Evolutionary conservation across 345 rosid genomes (phyloP), one percentile per base, ranked within the genome.

Genomic region (Camelina neglecta): DNA sequence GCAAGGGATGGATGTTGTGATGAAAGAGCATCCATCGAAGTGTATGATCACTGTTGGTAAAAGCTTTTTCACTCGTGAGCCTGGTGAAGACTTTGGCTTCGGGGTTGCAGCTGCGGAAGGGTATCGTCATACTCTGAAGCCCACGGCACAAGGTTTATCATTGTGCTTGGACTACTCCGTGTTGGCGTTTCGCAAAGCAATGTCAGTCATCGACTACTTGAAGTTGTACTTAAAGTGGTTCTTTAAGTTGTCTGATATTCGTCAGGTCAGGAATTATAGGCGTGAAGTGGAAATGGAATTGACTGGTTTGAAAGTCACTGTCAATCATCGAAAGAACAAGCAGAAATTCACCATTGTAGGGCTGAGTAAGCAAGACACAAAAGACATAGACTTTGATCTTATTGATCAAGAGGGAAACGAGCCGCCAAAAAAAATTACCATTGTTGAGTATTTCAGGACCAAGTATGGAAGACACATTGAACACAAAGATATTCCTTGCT

Each of bases 1-100:
- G 81, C 98, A 91, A 79, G 97, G 92, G 18, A 75, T 93, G 90
- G 97, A 93, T 83, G 84, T 93, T 11, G 93, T 93, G 51, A 84
- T 93, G 96, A 93, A 93, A 81, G 98, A 93, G 85, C 89, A 93
- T 72, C 91, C 96, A 8, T 49, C 80, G 2, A 81, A 73, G 75
- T 74, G 49, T 61, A 90, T 90, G 98, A 83, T 92, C 20, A 72
- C 87, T 8, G 82, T 75, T 38, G 96, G 96, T 51, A 86, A 86
- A 21, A 81, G 82, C 76, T 93, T 93, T 36, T 88, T 85, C 71
- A 74, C 83, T 29, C 21, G 55, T 23, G 81, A 12, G 18, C 55
- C 15, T 0, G 80, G 59, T 0, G 89, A 82, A 60, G 85, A 88
- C 26, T 89, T 90, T 60, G 84, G 89, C 16, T 21, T n/a, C 33